phyloP scores from a whole-genome alignment of 257 asterid species.

The Ajuga chamaepitys region DNA sequence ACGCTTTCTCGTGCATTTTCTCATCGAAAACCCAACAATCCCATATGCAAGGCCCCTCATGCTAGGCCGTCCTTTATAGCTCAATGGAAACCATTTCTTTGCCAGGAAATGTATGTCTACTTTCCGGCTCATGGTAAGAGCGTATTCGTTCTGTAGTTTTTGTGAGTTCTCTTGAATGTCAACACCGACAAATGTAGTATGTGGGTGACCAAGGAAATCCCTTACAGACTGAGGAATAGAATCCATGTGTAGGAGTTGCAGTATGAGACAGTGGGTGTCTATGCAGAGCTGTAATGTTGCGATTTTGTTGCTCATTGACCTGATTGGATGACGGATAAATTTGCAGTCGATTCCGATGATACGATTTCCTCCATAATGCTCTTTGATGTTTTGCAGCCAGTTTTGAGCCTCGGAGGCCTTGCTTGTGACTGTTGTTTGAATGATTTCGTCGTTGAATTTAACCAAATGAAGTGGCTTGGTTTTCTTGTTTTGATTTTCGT shows the following conservation, averaged over 20 bases:
- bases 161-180: constrained; percentile 9
- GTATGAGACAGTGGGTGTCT: constrained; percentile 24
- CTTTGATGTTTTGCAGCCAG: constrained; percentile 19
- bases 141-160: constrained; percentile 20
- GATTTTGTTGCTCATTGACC: constrained; percentile 16
- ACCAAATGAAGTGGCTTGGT: constrained; percentile 10
- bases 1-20: background rate
- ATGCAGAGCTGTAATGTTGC: constrained; percentile 28
- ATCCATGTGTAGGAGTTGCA: constrained; percentile 33
- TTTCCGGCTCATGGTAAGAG: background rate
- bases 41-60: constrained; percentile 24
- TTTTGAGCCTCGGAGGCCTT: constrained; percentile 21
- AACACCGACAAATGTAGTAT: constrained; percentile 20
- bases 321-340: constrained; percentile 25
- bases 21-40: constrained; percentile 20
- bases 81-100: constrained; percentile 25
- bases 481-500: too few species aligned
- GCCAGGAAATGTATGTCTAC: constrained; percentile 26
- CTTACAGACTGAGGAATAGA: constrained; percentile 1
- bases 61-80: constrained; percentile 24
- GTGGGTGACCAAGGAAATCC: constrained; percentile 13
- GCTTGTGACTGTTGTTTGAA: constrained; percentile 28
- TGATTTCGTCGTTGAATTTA: constrained; percentile 13
- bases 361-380: background rate
- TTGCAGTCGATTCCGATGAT: constrained; percentile 27